Evolutionary conservation across 1,284 basidiomycete genomes (phyloP).

Genomic region (Coniferiporia sulphurascens): DNA sequence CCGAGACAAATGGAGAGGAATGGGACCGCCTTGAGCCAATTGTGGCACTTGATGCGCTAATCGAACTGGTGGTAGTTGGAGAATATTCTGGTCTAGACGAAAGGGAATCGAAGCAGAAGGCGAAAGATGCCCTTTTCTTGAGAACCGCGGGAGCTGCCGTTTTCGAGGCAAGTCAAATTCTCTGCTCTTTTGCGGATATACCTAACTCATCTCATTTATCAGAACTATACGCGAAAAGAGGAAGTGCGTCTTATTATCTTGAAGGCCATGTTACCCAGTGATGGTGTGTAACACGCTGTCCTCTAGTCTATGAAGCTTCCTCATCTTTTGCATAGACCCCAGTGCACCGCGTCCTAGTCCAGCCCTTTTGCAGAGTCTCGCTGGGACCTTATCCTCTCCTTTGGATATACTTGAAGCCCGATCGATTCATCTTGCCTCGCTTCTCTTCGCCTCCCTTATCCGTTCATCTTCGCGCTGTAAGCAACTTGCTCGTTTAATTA

Average conservation of each 20-base stretch:
- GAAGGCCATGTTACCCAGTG: conserved; percentile 58
- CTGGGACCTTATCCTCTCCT: conserved; percentile 48
- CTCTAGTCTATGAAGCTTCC: conserved; percentile 11
- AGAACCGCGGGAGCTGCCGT: conserved; percentile 60
- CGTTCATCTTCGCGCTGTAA: conserved; percentile 70
- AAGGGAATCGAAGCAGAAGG: conserved; percentile 36
- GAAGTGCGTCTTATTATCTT: conserved; percentile 62
- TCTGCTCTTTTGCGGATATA: background rate
- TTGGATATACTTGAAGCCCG: conserved; percentile 49
- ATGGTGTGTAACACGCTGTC: conserved; percentile 34
- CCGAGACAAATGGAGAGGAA: conserved; percentile 81
- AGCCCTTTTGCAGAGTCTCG: conserved; percentile 62
- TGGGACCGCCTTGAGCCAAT: conserved; percentile 77
- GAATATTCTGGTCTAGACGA: conserved; percentile 69
- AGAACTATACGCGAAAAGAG: conserved; percentile 74
- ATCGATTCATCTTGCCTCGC: conserved; percentile 61
- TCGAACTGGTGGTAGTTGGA: conserved; percentile 70
- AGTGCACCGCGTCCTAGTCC: conserved; percentile 44
- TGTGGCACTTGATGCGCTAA: conserved; percentile 69
- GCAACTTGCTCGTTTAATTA: conserved; percentile 66
- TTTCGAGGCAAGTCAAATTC: conserved; percentile 52
- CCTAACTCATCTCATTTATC: background rate
- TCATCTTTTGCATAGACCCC: conserved; percentile 28
- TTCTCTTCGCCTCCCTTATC: conserved; percentile 69
- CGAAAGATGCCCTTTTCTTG: conserved; percentile 58